Evolutionary conservation across 2,329 filamentous ascomycete species (phyloP), one percentile per base, ranked within the genome.

Genomic region (Aspergillus novofumigatus): DNA sequence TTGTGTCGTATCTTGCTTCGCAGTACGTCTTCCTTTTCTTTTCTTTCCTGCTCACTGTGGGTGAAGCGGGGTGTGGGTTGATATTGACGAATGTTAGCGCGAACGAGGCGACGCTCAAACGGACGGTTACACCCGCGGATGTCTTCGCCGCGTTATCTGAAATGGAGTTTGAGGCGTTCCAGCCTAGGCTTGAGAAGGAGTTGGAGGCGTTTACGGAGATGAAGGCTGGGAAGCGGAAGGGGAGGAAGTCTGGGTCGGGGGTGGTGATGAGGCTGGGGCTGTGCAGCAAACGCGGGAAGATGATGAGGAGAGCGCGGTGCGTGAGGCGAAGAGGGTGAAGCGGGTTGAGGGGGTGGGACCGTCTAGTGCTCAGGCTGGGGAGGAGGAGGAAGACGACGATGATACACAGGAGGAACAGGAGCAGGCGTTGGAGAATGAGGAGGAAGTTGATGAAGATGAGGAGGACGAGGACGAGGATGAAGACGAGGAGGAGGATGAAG

Each of bases 1-100:
- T 88, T 70, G 81, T 88, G 20, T 87, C 83, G 59, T 86, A 87
- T 68, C 73, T 87, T 50, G 81, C 83, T 57, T 80, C 81, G 56
- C 78, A 81, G 83, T 86, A 77, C 58, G 81, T 69, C 14, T 14
- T 20, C 28, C 23, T 42, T 14, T 54, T 8, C 11, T 47, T 28
- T 25, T 14, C 29, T 0, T 11, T 11, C 29, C 6, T 32, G 11
- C 4, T 32, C 29, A 32, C 2, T 10, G 9, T 14, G 10, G 10
- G 29, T 11, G 29, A 32, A 32, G 29, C 29, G 29, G 10, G 29
- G 29, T 32, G 29, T 32, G 29, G 29, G 11, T 14, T 1, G 32
- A 35, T 38, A 20, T n/a, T 35, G 42, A 26, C 9, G 56, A 53
- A 50, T 49, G 58, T 57, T 57, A 86, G 84, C 61, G 83, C 85